Conservation (phyloP, 371 early-diverging fungal species). For the Mortierella polycephala region DNA sequence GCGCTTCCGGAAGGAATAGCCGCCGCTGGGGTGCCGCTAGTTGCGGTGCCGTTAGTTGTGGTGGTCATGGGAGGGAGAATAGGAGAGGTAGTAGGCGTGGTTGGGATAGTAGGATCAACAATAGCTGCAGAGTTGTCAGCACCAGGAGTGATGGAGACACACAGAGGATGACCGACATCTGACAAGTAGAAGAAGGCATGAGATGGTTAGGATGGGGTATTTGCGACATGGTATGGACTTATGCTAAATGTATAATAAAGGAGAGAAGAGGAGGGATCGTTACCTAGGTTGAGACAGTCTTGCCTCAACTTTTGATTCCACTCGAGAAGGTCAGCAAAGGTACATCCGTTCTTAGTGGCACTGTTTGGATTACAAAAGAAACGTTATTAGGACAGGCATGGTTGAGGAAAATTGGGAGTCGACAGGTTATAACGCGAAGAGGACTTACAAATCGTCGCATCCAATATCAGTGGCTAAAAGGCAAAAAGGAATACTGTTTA, state of each 20-base stretch:
- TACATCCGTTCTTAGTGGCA: conserved; percentile 17
- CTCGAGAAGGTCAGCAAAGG: conserved; percentile 18
- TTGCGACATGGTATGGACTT: not conserved
- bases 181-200: not conserved
- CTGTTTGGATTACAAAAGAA: not conserved
- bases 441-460: not conserved
- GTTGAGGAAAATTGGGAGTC: not conserved
- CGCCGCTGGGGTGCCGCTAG: not conserved
- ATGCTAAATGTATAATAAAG: not conserved
- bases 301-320: conserved; percentile 29
- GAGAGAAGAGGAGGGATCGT: conserved; percentile 1
- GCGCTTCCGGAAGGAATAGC: not conserved
- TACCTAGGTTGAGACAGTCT: conserved; percentile 28
- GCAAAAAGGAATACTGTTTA: not conserved
- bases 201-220: not conserved
- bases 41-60: too few species aligned
- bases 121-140: conserved; percentile 12
- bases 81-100: too few species aligned
- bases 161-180: conserved; percentile 29
- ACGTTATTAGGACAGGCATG: not conserved
- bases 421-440: too few species aligned
- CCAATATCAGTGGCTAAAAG: not conserved
- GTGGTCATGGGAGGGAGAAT: too few species aligned
- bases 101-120: not conserved
- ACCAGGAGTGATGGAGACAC: conserved; percentile 29